A percentile compares a stretch with the other conserved stretches of the same genome.
phyloP scores from a whole-genome alignment of 2,329 filamentous ascomycete species.

The Ceratocystis albifundus region DNA sequence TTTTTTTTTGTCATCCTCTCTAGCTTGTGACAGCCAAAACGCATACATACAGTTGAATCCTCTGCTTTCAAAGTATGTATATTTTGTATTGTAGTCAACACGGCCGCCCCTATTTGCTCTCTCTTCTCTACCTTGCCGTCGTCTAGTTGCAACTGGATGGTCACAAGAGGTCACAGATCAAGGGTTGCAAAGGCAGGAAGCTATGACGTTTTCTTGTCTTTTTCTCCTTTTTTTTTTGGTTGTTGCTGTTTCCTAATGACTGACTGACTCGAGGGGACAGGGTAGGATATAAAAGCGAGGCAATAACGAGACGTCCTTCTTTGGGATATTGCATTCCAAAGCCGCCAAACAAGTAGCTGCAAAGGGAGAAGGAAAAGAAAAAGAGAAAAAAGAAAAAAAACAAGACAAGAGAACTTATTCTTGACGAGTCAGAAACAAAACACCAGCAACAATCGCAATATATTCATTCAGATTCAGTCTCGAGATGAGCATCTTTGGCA shows the following conservation, averaged over 20 bases:
- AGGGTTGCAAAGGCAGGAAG: neutral
- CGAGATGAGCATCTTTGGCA: conserved; percentile 4
- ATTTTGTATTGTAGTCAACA: too few relatives aligned
- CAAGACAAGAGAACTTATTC: neutral
- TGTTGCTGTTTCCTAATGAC: neutral
- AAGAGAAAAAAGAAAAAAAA: neutral
- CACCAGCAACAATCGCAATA: neutral
- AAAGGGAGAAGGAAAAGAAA: neutral
- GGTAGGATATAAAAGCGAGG: neutral
- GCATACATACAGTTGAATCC: too few relatives aligned
- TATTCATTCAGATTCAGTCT: too few relatives aligned
- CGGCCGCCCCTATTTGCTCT: too few relatives aligned
- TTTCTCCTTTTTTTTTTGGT: neutral
- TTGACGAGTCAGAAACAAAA: neutral
- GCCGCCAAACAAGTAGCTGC: neutral
- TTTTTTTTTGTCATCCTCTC: too few relatives aligned
- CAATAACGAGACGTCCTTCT: neutral
- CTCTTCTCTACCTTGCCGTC: too few relatives aligned
- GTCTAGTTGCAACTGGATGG: too few relatives aligned
- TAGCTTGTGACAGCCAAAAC: too few relatives aligned
- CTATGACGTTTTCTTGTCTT: neutral
- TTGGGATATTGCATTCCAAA: neutral
- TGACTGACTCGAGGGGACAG: neutral
- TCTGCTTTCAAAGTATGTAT: too few relatives aligned
- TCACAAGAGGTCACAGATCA: neutral